phyloP scores from a whole-genome alignment of 2,329 filamentous ascomycete genomes.

The Fusarium algeriense region DNA sequence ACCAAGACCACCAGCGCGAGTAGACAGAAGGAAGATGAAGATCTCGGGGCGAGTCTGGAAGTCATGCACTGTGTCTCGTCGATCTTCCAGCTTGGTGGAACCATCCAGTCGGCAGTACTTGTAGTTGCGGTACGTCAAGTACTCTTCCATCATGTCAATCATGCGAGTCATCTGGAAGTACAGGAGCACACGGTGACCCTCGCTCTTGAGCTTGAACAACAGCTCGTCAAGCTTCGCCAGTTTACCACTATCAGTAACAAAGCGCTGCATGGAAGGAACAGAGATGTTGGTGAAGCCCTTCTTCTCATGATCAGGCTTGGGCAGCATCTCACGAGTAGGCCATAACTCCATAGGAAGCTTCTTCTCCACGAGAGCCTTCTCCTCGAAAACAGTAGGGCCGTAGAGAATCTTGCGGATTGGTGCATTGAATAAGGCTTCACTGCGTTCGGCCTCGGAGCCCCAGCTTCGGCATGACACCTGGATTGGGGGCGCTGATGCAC shows the following conservation, averaged over 20 bases:
- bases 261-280: constrained; percentile 96
- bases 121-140: constrained; percentile 98
- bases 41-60: constrained; percentile 96
- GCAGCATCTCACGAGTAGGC: constrained; percentile 75
- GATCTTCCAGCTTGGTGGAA: constrained; percentile 96
- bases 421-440: constrained; percentile 82
- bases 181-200: constrained; percentile 90
- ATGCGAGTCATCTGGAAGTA: constrained; percentile 99
- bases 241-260: constrained; percentile 98
- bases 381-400: constrained; percentile 72
- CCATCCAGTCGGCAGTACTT: constrained; percentile 97
- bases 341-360: constrained; percentile 76
- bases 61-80: constrained; percentile 94
- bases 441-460: constrained; percentile 72
- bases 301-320: constrained; percentile 83
- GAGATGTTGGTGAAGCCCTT: constrained; percentile 89
- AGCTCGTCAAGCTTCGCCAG: constrained; percentile 90
- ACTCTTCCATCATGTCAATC: constrained; percentile 99
- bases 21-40: constrained; percentile 96
- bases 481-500: constrained; percentile 86
- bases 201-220: constrained; percentile 89
- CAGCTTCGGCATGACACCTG: constrained; percentile 81
- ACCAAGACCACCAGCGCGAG: constrained; percentile 94
- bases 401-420: constrained; percentile 81
- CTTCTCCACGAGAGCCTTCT: constrained; percentile 79